Evolutionary conservation across 345 rosid species (phyloP).

Genomic region (Zanthoxylum bungeanum): DNA sequence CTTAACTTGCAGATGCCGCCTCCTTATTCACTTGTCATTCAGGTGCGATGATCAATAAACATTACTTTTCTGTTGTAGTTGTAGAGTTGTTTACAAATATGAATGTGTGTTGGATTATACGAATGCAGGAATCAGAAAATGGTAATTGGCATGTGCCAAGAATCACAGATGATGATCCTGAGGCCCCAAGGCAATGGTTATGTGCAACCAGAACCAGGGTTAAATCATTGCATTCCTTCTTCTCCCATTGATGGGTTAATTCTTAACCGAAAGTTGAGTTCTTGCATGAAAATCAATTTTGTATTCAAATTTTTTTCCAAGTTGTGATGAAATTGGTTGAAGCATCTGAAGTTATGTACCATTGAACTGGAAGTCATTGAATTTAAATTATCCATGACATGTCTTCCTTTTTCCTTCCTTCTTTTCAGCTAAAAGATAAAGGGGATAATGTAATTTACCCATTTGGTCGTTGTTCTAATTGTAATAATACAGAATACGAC

Average conservation of each 20-base stretch:
- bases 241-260: not conserved
- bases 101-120: not conserved
- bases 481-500: no score
- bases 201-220: conserved; percentile 51
- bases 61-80: not conserved
- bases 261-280: not conserved
- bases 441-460: no score
- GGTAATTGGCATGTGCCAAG: conserved; percentile 92
- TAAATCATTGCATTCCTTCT: not conserved
- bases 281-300: not conserved
- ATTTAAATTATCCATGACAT: no score
- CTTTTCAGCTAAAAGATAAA: no score
- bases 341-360: not conserved
- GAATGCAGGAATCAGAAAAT: conserved; percentile 75
- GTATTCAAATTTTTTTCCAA: not conserved
- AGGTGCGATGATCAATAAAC: conserved; percentile 40
- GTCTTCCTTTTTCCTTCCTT: not conserved
- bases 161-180: conserved; percentile 54
- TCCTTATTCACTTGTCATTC: conserved; percentile 89
- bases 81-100: not conserved
- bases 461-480: no score
- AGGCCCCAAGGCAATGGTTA: conserved; percentile 72
- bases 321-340: not conserved
- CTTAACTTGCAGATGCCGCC: conserved; percentile 79
- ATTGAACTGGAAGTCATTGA: not conserved